Evolutionary conservation across 352 stramenopile genomes (phyloP).

Genomic region (Pythium dissotocum): DNA sequence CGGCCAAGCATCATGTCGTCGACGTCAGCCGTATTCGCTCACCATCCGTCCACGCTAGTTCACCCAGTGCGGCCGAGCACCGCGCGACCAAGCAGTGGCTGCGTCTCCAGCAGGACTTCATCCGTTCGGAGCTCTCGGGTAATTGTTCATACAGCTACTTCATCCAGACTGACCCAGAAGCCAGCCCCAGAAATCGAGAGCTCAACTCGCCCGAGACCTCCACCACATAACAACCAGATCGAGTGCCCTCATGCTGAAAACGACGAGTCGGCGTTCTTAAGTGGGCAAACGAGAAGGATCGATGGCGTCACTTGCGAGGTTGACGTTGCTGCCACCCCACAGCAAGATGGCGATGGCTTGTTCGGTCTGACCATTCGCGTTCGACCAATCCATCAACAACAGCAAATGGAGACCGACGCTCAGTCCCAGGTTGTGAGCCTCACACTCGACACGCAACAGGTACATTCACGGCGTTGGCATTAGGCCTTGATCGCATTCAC

Average conservation of each 20-base stretch:
- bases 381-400: not conserved
- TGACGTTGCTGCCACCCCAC: not conserved
- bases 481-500: not conserved
- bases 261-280: not conserved
- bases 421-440: not conserved
- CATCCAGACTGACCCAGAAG: not conserved
- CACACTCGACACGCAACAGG: constrained; percentile 9
- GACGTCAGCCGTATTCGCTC: not conserved
- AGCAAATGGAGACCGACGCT: not conserved
- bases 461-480: not conserved
- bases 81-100: not conserved
- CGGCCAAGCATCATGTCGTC: not conserved
- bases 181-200: not conserved
- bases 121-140: not conserved
- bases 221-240: not conserved
- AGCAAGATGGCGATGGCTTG: not conserved
- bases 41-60: not conserved
- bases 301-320: constrained; percentile 13
- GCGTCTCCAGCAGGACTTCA: not conserved
- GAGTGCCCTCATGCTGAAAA: not conserved
- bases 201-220: not conserved
- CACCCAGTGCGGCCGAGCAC: not conserved
- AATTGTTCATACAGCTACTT: not conserved
- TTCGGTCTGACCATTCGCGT: not conserved
- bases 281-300: not conserved